These are phyloP conservation scores for Gaeumannomyces tritici DNA, from an alignment of 2,329 filamentous ascomycete species.

Conservation along the genomic window DNA sequence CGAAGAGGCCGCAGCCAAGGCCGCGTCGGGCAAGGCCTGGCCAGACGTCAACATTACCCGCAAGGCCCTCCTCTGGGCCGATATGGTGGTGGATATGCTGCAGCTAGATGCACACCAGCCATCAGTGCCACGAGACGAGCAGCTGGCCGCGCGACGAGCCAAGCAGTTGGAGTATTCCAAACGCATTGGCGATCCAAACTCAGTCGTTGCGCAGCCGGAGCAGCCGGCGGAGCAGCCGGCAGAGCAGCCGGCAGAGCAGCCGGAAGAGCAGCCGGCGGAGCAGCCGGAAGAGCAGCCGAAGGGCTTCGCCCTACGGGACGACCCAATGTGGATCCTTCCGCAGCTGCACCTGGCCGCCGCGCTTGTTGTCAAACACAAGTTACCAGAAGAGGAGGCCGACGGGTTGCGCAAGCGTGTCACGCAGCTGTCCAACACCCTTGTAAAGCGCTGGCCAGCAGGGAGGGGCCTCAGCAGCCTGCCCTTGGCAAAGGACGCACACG, in stretches of 20 bases:
- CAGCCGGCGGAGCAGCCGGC: too few species aligned
- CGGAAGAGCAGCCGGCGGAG: too few species aligned
- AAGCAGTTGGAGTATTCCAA: too few species aligned
- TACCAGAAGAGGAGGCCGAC: slow-evolving; percentile 16
- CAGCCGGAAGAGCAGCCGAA: slow-evolving; percentile 11
- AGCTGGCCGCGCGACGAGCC: slow-evolving; percentile 8
- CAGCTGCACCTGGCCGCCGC: slow-evolving; percentile 33
- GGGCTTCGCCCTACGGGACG: slow-evolving; percentile 22
- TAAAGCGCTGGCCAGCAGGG: slow-evolving; percentile 29
- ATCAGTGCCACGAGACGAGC: too few species aligned
- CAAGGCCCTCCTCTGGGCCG: slow-evolving; percentile 33
- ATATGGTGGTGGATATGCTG: slow-evolving; percentile 39
- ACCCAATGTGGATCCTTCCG: slow-evolving; percentile 32
- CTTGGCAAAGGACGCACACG: slow-evolving; percentile 13
- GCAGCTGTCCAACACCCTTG: slow-evolving; percentile 25
- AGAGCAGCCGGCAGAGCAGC: slow-evolving; percentile 21
- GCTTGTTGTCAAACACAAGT: slow-evolving; percentile 23
- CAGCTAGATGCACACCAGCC: slow-evolving; percentile 29
- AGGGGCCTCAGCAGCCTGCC: slow-evolving; percentile 27
- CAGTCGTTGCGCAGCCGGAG: too few species aligned
- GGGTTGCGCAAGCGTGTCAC: slow-evolving; percentile 18
- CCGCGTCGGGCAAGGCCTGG: neutral
- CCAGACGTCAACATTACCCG: slow-evolving; percentile 18
- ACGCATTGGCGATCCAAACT: too few species aligned
- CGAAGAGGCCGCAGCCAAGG: slow-evolving; percentile 17